These are phyloP conservation scores for Yamadazyma taylorii DNA, from an alignment of 1,139 yeast species.

Conservation along the genomic window DNA sequence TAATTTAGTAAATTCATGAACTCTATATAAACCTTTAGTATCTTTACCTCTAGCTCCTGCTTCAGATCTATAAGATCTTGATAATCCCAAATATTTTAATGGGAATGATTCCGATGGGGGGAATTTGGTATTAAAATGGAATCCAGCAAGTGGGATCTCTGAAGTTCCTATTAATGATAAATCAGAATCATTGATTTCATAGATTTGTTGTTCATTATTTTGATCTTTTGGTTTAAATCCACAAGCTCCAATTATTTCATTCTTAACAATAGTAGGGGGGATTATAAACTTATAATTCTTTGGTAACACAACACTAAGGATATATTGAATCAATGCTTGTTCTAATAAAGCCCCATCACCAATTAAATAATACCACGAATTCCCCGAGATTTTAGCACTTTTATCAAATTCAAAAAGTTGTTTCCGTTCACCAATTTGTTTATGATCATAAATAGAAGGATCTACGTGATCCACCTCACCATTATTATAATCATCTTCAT, in stretches of 20 bases:
- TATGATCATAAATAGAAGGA: slow-evolving; percentile 54
- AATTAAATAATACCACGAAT: slow-evolving; percentile 83
- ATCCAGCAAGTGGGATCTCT: slow-evolving; percentile 89
- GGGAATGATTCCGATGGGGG: slow-evolving; percentile 41
- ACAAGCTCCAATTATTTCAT: slow-evolving; percentile 80
- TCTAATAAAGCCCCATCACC: slow-evolving; percentile 90
- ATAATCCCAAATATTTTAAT: slow-evolving; percentile 69
- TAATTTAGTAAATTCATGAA: slow-evolving; percentile 97
- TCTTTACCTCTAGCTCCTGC: slow-evolving; percentile 97
- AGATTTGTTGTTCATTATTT: slow-evolving; percentile 84
- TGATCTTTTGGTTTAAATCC: slow-evolving; percentile 95
- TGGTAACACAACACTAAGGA: slow-evolving; percentile 62
- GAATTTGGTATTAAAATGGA: slow-evolving; percentile 36
- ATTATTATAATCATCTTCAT: slow-evolving; percentile 43
- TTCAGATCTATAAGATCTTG: slow-evolving; percentile 91
- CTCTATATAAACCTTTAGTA: slow-evolving; percentile 89
- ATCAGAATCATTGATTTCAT: slow-evolving; percentile 52
- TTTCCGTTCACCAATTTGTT: slow-evolving; percentile 58
- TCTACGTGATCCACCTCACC: slow-evolving; percentile 15
- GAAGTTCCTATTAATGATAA: slow-evolving; percentile 90
- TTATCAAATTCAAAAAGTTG: slow-evolving; percentile 67
- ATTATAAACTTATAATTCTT: slow-evolving; percentile 68
- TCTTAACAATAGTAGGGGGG: slow-evolving; percentile 86
- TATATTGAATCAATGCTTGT: slow-evolving; percentile 83
- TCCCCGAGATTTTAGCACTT: slow-evolving; percentile 78